Evolutionary conservation across 1,284 basidiomycete genomes (phyloP).

Genomic region (Moesziomyces globuligerus): DNA sequence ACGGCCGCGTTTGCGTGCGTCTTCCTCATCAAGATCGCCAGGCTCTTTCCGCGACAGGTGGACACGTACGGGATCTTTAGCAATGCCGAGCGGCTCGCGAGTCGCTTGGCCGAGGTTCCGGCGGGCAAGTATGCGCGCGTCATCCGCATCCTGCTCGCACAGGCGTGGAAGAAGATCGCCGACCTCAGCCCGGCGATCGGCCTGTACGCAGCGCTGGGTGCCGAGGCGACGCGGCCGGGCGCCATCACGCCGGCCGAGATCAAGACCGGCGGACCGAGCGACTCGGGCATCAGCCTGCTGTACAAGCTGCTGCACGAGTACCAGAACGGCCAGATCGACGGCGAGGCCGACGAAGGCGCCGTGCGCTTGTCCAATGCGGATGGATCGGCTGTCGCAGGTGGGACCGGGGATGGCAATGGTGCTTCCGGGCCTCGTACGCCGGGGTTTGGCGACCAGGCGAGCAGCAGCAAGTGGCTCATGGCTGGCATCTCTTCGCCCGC

Average conservation of each 20-base stretch:
- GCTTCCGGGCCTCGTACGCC: constrained; percentile 26
- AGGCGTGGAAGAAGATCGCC: constrained; percentile 52
- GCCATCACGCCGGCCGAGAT: constrained; percentile 51
- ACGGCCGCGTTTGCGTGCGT: constrained; percentile 90
- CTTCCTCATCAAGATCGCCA: constrained; percentile 90
- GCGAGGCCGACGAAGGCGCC: constrained; percentile 1
- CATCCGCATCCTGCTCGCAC: constrained; percentile 40
- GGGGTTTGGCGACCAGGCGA: constrained; percentile 17
- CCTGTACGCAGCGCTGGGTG: constrained; percentile 43
- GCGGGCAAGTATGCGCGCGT: constrained; percentile 69
- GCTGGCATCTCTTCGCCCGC: constrained; percentile 24
- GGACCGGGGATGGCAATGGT: neutral
- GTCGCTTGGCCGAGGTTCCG: constrained; percentile 82
- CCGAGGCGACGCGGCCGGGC: constrained; percentile 38
- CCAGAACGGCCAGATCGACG: constrained; percentile 31
- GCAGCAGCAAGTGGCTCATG: constrained; percentile 32
- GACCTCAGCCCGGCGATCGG: constrained; percentile 49
- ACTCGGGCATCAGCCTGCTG: constrained; percentile 45
- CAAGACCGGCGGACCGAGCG: constrained; percentile 44
- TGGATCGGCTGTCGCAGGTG: neutral
- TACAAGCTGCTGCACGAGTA: constrained; percentile 48
- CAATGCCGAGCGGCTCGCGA: constrained; percentile 84
- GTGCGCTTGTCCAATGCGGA: constrained; percentile 1
- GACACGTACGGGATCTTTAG: constrained; percentile 78
- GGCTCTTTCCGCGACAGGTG: constrained; percentile 81